Evolutionary conservation across 305 asterid species (phyloP), one percentile per base, ranked within the genome.

Genomic region (Rubia occidens): DNA sequence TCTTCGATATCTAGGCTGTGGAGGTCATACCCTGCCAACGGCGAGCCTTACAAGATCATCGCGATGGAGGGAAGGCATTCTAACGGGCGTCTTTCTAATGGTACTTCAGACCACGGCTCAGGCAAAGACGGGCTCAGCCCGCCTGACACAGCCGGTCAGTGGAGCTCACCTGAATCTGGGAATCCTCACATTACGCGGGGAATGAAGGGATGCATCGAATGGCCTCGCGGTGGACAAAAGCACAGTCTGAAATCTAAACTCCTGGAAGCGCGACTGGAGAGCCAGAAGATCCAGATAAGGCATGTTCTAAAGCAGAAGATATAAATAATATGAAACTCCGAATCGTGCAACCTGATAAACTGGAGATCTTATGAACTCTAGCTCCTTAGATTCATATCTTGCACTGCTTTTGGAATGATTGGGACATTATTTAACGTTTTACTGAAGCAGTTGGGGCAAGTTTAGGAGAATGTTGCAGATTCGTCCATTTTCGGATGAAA

Each of bases 221-320:
- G 97, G 96, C 90, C 97, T 15, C 81, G 89, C 1, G 75, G 80
- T 4, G 83, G 76, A 11, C 96, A 85, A 75, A 89, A 85, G 78
- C 77, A 78, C 62, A 94, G 93, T 71, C 81, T 94, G 83, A 94
- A 94, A 78, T 75, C 96, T 0, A 80, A 90, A 70, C 83, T 94
- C 29, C 62, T 94, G 78, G 95, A 89, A 67, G 99, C 99, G 8
- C 85, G 90, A 79, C 81, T 80, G 83, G 96, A 88, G 71, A 86
- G 90, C 71, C 96, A 84, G 18, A 94, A 90, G 85, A 67, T 94
- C 76, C 99, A 90, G 86, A 70, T 94, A 76, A 83, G 93, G 66
- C 99, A 94, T 73, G 99, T 89, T 71, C 68, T 94, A 82, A 89
- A 90, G 84, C 99, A 90, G 75, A 89, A 94, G 84, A 83, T 88